Evolutionary conservation across 768 basidiomycete species (phyloP), one percentile per base, ranked within the genome.

Genomic region (Naganishia vishniacii): DNA sequence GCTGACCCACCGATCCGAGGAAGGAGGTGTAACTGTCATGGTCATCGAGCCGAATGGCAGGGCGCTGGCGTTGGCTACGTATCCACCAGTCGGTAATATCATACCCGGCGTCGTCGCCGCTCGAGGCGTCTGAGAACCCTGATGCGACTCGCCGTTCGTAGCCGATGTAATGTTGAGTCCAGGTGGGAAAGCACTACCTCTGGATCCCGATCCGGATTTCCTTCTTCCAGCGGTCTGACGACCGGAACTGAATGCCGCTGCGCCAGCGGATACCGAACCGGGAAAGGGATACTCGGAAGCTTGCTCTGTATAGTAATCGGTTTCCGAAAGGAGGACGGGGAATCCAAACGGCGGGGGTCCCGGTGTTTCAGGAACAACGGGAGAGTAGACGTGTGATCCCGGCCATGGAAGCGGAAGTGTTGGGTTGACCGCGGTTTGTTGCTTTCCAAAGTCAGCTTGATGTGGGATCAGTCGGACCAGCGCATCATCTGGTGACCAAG

Each of bases 381-480:
- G 65, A 26, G 61, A 62, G 45, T 62, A 53, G 48, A 66, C 46
- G 51, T 66, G 65, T 20, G 49, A 47, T 40, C 65, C 65, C 1
- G 65, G 65, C 65, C 65, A 66, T 5, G 65, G 65, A 8, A 66
- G 61, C 11, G 65, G 65, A 9, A 60, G 26, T n/a, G 41, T 44
- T 34, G 41, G 3, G 16, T 44, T 25, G 13, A 25, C 12, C 20
- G n/a, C 16, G 6, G 53, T 29, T 18, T 18, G 6, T 9, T 44
- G 18, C 6, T 42, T 23, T 26, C 18, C 40, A 16, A 8, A 15
- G 18, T 25, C 4, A 37, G 42, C 6, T 44, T 25, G 59, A 31
- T 48, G 49, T 2, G 60, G 47, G 25, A 58, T 26, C 15, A 66
- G 31, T 2, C 37, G 29, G 23, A 66, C 61, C 32, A 66, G 61